Percentiles rank a stretch among this genome's conserved stretches.
Conservation (phyloP, 768 basidiomycete species). For the Mycena kentingensis region DNA sequence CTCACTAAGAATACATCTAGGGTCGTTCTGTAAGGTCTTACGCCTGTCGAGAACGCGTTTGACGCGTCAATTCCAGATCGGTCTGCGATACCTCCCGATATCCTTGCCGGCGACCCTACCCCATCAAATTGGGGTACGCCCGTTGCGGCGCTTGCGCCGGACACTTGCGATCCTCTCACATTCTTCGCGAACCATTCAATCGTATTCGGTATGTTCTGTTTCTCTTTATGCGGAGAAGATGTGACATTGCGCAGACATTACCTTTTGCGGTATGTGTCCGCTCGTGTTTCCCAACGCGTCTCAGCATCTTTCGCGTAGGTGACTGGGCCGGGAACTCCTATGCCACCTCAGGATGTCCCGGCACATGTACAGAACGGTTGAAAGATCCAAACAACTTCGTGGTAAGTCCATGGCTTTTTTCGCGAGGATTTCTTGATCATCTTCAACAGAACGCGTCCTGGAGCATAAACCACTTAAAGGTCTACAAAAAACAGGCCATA, state of each 20-base stretch:
- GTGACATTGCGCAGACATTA: conserved; percentile 57
- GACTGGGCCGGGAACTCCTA: conserved; percentile 88
- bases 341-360: conserved; percentile 71
- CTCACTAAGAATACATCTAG: conserved; percentile 36
- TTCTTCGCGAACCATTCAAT: conserved; percentile 74
- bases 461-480: conserved; percentile 78
- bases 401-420: conserved; percentile 46
- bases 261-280: conserved; percentile 67
- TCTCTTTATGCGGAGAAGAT: conserved; percentile 18
- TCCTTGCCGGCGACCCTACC: conserved; percentile 58
- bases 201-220: conserved; percentile 60
- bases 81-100: conserved; percentile 70
- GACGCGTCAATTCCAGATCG: conserved; percentile 52
- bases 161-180: conserved; percentile 55
- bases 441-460: conserved; percentile 69
- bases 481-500: conserved; percentile 63
- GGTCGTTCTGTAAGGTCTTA: too few species aligned
- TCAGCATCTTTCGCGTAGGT: too few species aligned
- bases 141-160: conserved; percentile 57
- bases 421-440: neutral
- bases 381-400: conserved; percentile 73
- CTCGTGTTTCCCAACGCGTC: neutral
- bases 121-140: conserved; percentile 72
- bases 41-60: too few species aligned
- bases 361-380: conserved; percentile 63